Conservation (phyloP, 2,329 filamentous ascomycete genomes). For the Xylariales sp. region DNA sequence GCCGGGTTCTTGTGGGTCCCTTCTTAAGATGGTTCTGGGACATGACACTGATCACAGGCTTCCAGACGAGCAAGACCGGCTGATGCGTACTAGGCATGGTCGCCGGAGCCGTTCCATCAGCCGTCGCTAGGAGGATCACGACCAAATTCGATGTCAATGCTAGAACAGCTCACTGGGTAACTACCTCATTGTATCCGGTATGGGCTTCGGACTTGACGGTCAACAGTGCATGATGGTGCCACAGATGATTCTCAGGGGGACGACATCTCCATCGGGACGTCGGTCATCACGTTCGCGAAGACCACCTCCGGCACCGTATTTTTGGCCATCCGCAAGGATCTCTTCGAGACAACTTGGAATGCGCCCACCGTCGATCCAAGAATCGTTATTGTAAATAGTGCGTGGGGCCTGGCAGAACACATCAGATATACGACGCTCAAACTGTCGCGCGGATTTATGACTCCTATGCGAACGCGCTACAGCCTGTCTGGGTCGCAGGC, state of each 20-base stretch:
- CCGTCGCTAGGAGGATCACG: background rate
- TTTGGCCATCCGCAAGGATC: background rate
- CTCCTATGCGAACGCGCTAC: background rate
- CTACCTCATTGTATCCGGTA: background rate
- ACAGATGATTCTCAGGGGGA: background rate
- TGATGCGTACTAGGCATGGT: background rate
- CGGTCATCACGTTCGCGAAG: slow-evolving; percentile 13
- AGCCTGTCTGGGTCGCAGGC: background rate
- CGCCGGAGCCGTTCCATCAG: background rate
- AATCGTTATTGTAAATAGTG: background rate
- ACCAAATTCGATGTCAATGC: too few relatives aligned
- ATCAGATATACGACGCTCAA: background rate
- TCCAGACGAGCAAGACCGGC: background rate
- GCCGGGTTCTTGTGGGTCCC: background rate
- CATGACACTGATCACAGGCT: background rate
- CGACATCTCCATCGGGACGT: slow-evolving; percentile 36
- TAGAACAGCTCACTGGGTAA: background rate
- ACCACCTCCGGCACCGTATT: background rate
- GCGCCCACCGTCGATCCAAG: background rate
- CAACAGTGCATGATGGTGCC: background rate
- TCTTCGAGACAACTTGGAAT: background rate
- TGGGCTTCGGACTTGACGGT: background rate
- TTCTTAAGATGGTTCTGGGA: too few relatives aligned
- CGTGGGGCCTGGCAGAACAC: background rate
- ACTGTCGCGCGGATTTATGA: background rate